Conservation (phyloP, 306 rosid species). For the Spatholobus suberectus region DNA sequence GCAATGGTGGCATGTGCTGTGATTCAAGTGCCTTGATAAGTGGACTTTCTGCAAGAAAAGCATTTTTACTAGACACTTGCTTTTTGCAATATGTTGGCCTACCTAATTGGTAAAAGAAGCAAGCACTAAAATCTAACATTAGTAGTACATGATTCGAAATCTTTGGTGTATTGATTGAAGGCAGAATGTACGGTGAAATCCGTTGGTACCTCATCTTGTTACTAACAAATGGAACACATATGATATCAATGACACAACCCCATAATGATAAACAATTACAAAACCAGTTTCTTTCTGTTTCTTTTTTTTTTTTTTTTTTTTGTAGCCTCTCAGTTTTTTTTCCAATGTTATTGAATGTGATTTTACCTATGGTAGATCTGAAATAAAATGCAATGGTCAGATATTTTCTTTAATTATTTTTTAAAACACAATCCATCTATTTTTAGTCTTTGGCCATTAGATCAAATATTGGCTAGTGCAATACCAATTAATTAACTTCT, state of each 20-base stretch:
- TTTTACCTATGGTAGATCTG: not conserved
- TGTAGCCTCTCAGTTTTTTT: not conserved
- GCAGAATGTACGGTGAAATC: not conserved
- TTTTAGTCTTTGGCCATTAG: not conserved
- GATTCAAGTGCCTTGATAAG: slow-evolving; percentile 17
- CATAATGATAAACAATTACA: not conserved
- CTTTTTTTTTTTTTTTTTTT: not conserved
- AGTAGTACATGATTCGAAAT: slow-evolving; percentile 2
- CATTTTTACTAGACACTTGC: not conserved
- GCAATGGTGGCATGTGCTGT: slow-evolving; percentile 17
- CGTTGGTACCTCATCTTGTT: not conserved
- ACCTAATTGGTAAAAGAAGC: slow-evolving; percentile 9
- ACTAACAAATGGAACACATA: not conserved
- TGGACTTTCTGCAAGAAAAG: slow-evolving; percentile 1
- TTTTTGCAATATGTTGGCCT: slow-evolving; percentile 3
- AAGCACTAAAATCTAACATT: not conserved
- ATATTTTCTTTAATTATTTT: not conserved
- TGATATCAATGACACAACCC: not conserved
- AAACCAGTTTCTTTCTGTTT: slow-evolving; percentile 6
- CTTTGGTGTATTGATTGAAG: not conserved
- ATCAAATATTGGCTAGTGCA: not conserved
- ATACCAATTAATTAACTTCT: not conserved
- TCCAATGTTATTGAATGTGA: not conserved
- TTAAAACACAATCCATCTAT: slow-evolving; percentile 3
- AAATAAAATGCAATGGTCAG: not conserved